Conservation (phyloP, 345 rosid genomes). For the Salix purpurea region DNA sequence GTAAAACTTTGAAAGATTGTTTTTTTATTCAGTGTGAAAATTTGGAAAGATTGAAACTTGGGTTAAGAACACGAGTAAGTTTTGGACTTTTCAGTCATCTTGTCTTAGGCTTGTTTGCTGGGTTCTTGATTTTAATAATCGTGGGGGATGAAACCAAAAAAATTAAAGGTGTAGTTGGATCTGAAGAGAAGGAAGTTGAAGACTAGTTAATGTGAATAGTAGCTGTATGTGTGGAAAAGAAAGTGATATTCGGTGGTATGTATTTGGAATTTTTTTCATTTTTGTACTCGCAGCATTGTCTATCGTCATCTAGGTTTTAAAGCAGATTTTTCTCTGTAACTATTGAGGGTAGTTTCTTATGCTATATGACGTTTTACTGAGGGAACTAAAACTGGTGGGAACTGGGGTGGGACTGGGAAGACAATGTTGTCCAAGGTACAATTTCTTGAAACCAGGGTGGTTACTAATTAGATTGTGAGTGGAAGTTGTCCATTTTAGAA, state of each 20-base stretch:
- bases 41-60: not conserved
- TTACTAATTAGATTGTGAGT: not conserved
- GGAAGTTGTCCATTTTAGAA: not conserved
- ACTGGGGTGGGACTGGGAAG: not conserved
- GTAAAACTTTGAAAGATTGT: not conserved
- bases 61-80: not conserved
- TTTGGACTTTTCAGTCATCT: not conserved
- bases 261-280: too few relatives aligned
- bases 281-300: too few relatives aligned
- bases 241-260: not conserved
- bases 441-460: not conserved
- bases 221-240: not conserved
- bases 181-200: not conserved
- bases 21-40: too few relatives aligned
- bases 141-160: not conserved
- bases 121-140: not conserved
- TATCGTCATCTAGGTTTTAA: not conserved
- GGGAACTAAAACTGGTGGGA: not conserved
- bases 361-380: not conserved
- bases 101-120: not conserved
- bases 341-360: not conserved
- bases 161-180: not conserved
- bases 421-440: not conserved
- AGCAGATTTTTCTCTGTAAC: not conserved
- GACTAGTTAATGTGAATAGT: not conserved